Conservation (phyloP, 78 protist species). For the Bigelowiella natans region DNA sequence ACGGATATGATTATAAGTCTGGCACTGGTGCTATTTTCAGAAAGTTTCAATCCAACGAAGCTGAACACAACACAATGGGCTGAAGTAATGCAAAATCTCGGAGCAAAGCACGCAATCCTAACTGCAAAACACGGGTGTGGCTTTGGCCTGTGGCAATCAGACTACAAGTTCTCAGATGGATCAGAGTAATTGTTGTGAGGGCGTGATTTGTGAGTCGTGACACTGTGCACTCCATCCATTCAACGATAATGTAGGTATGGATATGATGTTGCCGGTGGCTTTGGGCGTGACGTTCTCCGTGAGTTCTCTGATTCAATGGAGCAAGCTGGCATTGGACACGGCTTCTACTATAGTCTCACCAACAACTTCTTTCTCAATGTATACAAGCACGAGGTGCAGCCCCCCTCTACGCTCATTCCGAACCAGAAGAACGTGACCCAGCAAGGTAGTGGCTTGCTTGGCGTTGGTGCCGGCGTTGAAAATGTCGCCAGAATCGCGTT, state of each 20-base stretch:
- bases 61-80: neutral
- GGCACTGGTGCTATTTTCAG: no score
- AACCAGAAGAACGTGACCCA: neutral
- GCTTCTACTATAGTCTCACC: neutral
- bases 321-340: neutral
- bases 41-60: neutral
- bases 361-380: neutral
- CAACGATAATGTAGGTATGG: no score
- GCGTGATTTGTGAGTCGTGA: no score
- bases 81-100: neutral
- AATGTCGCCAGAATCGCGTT: no score
- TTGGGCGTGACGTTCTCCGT: neutral
- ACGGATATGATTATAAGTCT: no score
- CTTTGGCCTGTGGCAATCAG: neutral
- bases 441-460: no score
- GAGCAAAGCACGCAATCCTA: neutral
- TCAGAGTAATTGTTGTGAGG: no score
- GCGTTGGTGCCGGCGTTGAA: no score
- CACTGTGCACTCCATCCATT: no score
- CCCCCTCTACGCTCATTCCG: neutral
- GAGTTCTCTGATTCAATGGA: neutral
- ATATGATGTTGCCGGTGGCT: no score
- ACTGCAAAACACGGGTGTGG: neutral
- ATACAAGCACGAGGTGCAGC: neutral
- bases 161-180: neutral